Base-by-base conservation (phyloP, 306 rosid genomes). In the Begonia fuchsioides region DNA sequence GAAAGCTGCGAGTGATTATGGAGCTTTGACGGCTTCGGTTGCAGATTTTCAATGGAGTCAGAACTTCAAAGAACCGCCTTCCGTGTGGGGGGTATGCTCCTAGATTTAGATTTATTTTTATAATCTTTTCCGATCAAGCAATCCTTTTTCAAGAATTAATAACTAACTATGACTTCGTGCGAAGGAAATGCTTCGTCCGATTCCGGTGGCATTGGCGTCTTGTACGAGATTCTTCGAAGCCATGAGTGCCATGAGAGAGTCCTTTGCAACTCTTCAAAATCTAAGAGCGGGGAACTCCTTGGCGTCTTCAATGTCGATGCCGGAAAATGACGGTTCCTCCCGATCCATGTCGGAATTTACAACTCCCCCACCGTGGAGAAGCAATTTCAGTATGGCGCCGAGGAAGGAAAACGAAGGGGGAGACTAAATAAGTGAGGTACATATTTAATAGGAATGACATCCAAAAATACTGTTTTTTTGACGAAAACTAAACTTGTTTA, bases 1-100 rank as follows among this genome's bases (percentile, higher is more conserved):
- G 98, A 90, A 85, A 68, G 98, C 98, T 51, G 95, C 98, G 47
- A 77, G 98, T 75, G 95, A 85, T 65, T 90, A 90, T 63, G 95
- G 95, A 52, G 94, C 83, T 61, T 73, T 90, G 80, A 90, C 98
- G 19, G 75, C 87, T 56, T 90, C 98, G 47, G 95, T 85, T 68
- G 76, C 83, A 47, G 95, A 90, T 75, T 85, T 90, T 61, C 94
- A 85, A 68, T 90, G 98, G 98, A 90, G 95, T 70, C 98, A 79
- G 72, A 90, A 85, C 60, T 90, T 90, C 44, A 90, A 81, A 75
- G 98, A 85, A 57, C 79, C 95, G 55, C 95, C 95, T 72, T 74
- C 98, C 53, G 32, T 20, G 32, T 20, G 32, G 32, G 32, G 32
- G 32, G 32, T 20, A 20, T 20, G 32, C 32, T 20, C 32, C 0